Percentiles rank a stretch among this genome's conserved stretches.
Evolutionary conservation across 257 asterid genomes (phyloP).

Genomic region (Ajuga chamaepitys): DNA sequence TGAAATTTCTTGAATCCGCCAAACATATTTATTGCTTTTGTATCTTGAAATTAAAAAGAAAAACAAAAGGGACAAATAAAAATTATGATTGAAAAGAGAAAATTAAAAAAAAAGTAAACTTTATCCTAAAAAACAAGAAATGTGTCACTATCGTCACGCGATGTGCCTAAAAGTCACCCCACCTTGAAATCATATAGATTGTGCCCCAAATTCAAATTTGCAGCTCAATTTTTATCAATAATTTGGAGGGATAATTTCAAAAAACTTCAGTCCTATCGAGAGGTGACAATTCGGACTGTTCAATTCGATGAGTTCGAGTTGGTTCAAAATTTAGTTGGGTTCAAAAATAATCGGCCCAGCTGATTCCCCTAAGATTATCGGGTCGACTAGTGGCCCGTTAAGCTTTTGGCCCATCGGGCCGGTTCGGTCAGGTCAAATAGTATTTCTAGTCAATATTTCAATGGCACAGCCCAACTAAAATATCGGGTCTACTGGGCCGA

Average conservation of each 20-base stretch:
- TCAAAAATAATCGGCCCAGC: no score
- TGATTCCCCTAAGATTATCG: no score
- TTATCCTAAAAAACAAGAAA: slow-evolving; percentile 13
- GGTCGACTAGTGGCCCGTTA: no score
- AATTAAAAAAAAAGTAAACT: not conserved
- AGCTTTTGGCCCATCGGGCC: no score
- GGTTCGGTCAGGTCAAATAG: no score
- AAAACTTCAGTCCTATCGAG: no score
- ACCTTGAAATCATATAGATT: not conserved
- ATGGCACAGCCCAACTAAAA: no score
- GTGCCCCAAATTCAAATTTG: not conserved
- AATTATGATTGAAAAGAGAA: not conserved
- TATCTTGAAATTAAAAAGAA: not conserved
- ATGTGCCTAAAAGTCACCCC: slow-evolving; percentile 17
- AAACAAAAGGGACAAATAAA: not conserved
- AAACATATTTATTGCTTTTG: slow-evolving; percentile 3
- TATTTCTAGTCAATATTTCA: no score
- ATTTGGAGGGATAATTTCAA: not conserved
- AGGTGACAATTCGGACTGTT: no score
- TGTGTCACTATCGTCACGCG: slow-evolving; percentile 25
- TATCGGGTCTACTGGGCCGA: no score
- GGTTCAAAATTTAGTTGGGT: no score
- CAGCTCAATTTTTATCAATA: not conserved
- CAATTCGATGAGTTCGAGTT: no score
- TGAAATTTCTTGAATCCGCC: not conserved